Base-by-base conservation (phyloP, 345 rosid genomes). In the Mallotus nudiflorus region DNA sequence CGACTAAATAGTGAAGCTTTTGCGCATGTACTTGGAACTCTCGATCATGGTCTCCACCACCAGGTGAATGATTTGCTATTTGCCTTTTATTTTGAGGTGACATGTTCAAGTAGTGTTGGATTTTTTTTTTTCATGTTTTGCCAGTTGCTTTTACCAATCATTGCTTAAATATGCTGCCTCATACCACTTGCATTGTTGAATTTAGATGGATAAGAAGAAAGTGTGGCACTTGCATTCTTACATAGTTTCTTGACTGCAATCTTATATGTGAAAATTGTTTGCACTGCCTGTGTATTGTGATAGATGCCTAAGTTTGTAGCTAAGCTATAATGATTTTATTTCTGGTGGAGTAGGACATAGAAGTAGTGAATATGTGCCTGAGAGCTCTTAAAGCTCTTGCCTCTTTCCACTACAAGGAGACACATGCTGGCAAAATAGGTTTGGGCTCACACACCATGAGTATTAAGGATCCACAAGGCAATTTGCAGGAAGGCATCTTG, bases 331-430 rank as follows among this genome's bases (percentile, higher is more conserved):
- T 24, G 35, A 9, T 19, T 31, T 69, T 65, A 24, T 19, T 65
- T 19, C 67, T 55, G 50, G 42, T 62, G 65, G 61, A 64, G 50
- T 78, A 92, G 99, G 99, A 95, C 70, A 67, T 86, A 0, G 98
- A 95, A 62, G 82, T 95, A 42, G 91, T 92, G 37, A 85, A 87
- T 71, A 92, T 95, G 98, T 90, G 96, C 84, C 81, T 92, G 68
- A 88, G 86, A 79, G 90, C 97, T 69, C 85, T 95, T 16, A 88
- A 84, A 80, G 98, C 96, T 29, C 91, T 95, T 65, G 96, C 99
- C 62, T 85, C 97, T 58, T 90, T 86, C 83, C 97, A 95, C 83
- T 87, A 86, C 84, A 91, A 86, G 81, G 97, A 92, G 72, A 88
- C 81, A 4, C 72, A 54, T 76, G 75, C 82, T 27, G 94, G 97